Base-by-base conservation (phyloP, 352 stramenopile species). In the Pythium dissotocum region DNA sequence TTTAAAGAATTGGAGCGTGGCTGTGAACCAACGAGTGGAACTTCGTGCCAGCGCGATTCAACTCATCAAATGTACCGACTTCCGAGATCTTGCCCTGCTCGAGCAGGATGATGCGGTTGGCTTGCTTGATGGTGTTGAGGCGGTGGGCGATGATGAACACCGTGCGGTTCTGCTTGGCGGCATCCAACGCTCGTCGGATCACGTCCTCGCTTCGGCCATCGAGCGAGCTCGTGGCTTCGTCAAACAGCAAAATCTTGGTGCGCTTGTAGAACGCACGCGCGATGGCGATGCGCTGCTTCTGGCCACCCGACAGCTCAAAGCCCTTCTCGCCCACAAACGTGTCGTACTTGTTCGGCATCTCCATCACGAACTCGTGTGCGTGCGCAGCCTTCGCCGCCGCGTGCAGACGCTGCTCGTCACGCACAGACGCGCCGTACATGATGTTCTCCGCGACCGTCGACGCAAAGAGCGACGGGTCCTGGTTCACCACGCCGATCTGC, bases 251-350 rank as follows among this genome's bases (percentile, higher is more conserved):
- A 61, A 96, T 85, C 54, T 91, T 88, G 4, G 85, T 88, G 36
- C 84, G 72, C 68, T 92, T 94, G 72, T 95, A 91, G 36, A 96
- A 64, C 21, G 88, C 88, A 14, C 88, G 82, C 6, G 88, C 88
- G 44, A 96, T 94, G 26, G 88, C 87, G 54, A 96, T 77, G 26
- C 97, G 88, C 80, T 99, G 98, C 76, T 99, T 99, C 77, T 99
- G 95, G 32, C 96, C 96, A 54, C 97, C 98, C 18, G 83, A 98
- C 0, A 99, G 80, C 75, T 99, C 98, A 21, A 98, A 82, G 13
- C 97, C 97, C 60, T 98, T 95, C 78, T 99, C 97, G 51, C 97
- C 96, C 12, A 99, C 97, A 54, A 97, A 88, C 1, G 97, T 99
- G 40, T 99, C 91, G 80, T 97, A 99, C 69, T 97, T 83, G 54